Evolutionary conservation across 495 filamentous ascomycete genomes (phyloP), one percentile per base, ranked within the genome.

Genomic region (Lophiotrema nucula): DNA sequence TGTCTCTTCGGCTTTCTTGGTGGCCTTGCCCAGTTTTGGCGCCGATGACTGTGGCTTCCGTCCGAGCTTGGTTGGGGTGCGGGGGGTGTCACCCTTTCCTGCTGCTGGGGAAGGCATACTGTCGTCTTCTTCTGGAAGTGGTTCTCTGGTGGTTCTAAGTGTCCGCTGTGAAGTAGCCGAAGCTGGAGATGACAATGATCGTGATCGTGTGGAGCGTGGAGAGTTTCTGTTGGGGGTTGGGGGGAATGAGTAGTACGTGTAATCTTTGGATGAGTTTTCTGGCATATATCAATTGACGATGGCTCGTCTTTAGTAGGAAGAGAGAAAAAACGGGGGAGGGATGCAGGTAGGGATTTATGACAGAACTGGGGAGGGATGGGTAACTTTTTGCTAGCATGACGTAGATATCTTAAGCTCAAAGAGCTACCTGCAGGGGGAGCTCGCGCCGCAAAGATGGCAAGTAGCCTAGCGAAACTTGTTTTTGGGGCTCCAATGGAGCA

Each of bases 161-260:
- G 60, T 57, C n/a, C 47, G 53, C 22, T 63, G 53, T 13, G 60
- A 58, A 22, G 44, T 35, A 35, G 60, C 59, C 39, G 72, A 68
- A 16, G 47, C 49, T 39, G 67, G 73, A 25, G 65, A 66, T 12
- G 75, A 70, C 26, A 74, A 54, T 49, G 71, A 62, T 46, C 55
- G 55, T 37, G 69, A 69, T 33, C 66, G 56, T 24, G 44, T 53
- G 28, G 53, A 52, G 39, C 58, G 47, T 19, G 76, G 73, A 25
- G 76, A 75, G 37, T 69, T 62, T 62, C 76, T 64, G 59, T 71
- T 74, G 8, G 76, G 76, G 25, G 76, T 79, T 24, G 76, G 71
- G 39, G 76, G 76, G 43, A 79, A 79, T 46, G 76, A 79, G 64
- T 77, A 79, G 63, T 79, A 79, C 18, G 72, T 70, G 76, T 79